Conservation (phyloP, 495 filamentous ascomycete species). For the Hyaloscypha hepaticicola region DNA sequence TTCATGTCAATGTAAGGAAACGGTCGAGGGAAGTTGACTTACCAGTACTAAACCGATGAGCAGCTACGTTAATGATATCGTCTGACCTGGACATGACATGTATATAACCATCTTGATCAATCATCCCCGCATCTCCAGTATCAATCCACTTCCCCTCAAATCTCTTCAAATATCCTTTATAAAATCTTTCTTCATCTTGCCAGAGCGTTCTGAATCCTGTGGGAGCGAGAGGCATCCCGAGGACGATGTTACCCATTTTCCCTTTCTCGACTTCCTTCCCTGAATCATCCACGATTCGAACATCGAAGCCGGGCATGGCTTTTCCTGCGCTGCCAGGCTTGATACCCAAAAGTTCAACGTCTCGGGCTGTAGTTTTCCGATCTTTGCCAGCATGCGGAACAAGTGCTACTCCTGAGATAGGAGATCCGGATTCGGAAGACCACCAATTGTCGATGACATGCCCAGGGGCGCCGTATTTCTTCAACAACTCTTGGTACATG, state of each 20-base stretch:
- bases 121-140: slow-evolving; percentile 85
- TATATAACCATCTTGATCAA: slow-evolving; percentile 80
- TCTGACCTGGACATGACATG: slow-evolving; percentile 84
- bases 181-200: slow-evolving; percentile 81
- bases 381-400: slow-evolving; percentile 50
- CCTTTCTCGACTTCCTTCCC: slow-evolving; percentile 65
- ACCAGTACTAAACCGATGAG: slow-evolving; percentile 89
- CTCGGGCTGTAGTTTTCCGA: slow-evolving; percentile 36
- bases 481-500: slow-evolving; percentile 71
- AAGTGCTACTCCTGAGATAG: slow-evolving; percentile 80
- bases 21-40: slow-evolving; percentile 25
- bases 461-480: slow-evolving; percentile 57
- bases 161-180: slow-evolving; percentile 73
- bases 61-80: slow-evolving; percentile 94
- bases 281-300: slow-evolving; percentile 76
- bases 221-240: slow-evolving; percentile 77
- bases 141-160: slow-evolving; percentile 82
- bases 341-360: slow-evolving; percentile 41
- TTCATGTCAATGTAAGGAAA: slow-evolving; percentile 4
- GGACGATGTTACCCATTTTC: slow-evolving; percentile 88
- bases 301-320: slow-evolving; percentile 87
- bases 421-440: slow-evolving; percentile 88
- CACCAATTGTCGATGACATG: slow-evolving; percentile 93
- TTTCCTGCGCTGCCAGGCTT: slow-evolving; percentile 88
- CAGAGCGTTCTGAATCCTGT: slow-evolving; percentile 84